phyloP scores from a whole-genome alignment of 2,329 filamentous ascomycete genomes.

The Penicillium freii region DNA sequence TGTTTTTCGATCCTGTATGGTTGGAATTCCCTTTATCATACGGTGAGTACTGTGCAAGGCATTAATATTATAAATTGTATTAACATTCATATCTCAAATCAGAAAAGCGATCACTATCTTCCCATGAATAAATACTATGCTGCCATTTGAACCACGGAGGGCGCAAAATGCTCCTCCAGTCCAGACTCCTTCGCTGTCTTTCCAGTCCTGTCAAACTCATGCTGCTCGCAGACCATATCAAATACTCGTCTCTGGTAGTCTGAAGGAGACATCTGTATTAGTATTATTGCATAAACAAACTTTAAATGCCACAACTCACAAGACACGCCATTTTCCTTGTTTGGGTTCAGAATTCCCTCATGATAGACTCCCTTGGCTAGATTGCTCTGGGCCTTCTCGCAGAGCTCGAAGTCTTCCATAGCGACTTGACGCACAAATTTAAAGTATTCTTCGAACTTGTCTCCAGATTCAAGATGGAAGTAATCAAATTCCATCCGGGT shows the following conservation, averaged over 20 bases:
- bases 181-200: conserved; percentile 2
- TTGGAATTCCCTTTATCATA: background rate
- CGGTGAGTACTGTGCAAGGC: background rate
- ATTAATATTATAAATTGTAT: background rate
- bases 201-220: conserved; percentile 35
- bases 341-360: conserved; percentile 56
- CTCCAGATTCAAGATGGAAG: conserved; percentile 51
- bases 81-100: background rate
- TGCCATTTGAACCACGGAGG: conserved; percentile 12
- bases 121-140: conserved; percentile 10
- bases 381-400: conserved; percentile 56
- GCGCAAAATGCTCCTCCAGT: conserved; percentile 6
- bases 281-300: conserved; percentile 11
- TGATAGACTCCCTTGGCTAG: conserved; percentile 54
- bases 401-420: conserved; percentile 57
- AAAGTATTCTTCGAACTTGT: conserved; percentile 58
- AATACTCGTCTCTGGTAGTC: conserved; percentile 50
- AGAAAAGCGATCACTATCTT: background rate
- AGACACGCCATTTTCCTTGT: conserved; percentile 56
- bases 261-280: conserved; percentile 21
- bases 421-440: conserved; percentile 58
- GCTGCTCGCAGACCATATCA: conserved; percentile 46
- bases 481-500: conserved; percentile 61
- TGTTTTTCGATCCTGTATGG: background rate
- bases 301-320: conserved; percentile 37